Evolutionary conservation across 2,329 filamentous ascomycete species (phyloP), one percentile per base, ranked within the genome.

Genomic region (Paecilomyces sp.): DNA sequence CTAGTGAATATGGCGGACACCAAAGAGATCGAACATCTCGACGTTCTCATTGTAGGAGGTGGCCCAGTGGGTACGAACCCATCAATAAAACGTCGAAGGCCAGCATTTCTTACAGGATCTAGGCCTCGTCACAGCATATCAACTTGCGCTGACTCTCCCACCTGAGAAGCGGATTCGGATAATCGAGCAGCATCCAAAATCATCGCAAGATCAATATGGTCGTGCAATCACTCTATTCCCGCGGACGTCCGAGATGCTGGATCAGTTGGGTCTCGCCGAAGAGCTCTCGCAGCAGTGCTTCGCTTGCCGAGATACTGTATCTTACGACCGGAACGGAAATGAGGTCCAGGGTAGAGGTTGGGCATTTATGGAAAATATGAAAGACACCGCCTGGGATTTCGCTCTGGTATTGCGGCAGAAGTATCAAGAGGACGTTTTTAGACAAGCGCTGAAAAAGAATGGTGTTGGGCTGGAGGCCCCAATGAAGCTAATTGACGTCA

Each of bases 281-380:
- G 60, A 69, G 88, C 90, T 55, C 88, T 93, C 64, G 88, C 88
- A 50, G 90, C 55, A 63, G 11, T 64, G 65, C 1, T 67, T 63
- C 15, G 60, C 60, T 4, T 61, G 60, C 41, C 61, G 64, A 8
- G 62, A 65, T 5, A 68, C 79, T 50, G 58, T 78, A 3, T 63
- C 66, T 0, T 67, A 68, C 9, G 77, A 76, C 24, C 68, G 66
- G 9, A 59, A 70, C 4, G 70, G 72, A 24, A 59, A 62, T 11
- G 75, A 74, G n/a, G 64, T 72, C 33, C 57, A 52, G 12, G 58
- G 55, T 8, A 52, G 54, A 25, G 60, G 58, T 25, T 65, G 58
- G 80, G 76, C 74, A 31, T 83, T 83, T 61, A 80, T 84, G 77
- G 78, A 82, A 63, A 73, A 79, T 36, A 82, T 83, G 72, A 77